Base-by-base conservation (phyloP, 768 basidiomycete genomes). In the Amyloporia xantha region DNA sequence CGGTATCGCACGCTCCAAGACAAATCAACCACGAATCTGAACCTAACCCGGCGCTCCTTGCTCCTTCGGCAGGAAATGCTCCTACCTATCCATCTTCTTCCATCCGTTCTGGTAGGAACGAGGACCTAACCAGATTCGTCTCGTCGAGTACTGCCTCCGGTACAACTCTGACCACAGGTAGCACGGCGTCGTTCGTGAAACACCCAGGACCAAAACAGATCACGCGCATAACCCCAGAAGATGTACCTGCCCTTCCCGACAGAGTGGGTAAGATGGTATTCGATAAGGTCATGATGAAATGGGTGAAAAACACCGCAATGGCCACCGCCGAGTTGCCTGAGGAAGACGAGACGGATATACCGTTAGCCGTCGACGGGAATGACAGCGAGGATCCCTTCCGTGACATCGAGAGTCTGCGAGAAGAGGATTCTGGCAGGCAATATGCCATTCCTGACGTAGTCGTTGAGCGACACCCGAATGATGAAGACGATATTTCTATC, bases 301-400 rank as follows among this genome's bases (percentile, higher is more conserved):
- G 92, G 92, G 82, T 91, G 47, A 86, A 82, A 68, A 78, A 71
- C 23, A 71, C 75, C 0, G 70, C 71, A 6, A 60, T 65, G 20
- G 63, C 62, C 3, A 62, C 64, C 2, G 55, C 59, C 2, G 69
- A 58, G 10, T 54, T 37, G 19, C 37, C 30, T 11, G 48, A 48
- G 15, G 64, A 67, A 47, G 65, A 47, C 24, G 54, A 66, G 35
- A 52, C 63, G 21, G 55, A 70, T 55, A 53, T 68, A 60, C 46
- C 52, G 62, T 54, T 56, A 65, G 62, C 51, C 59, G 69, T 46
- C 7, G 73, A 68, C 24, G 63, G 58, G 68, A 71, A 76, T 36
- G 72, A 76, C 37, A 88, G 86, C 53, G 89, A 91, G 56, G 94
- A 97, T 69, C 88, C 91, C 6, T 97, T 97, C 66, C 79, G 80